These are phyloP conservation scores for Rhodotorula mucilaginosa DNA, from an alignment of 1,284 basidiomycete species.

Conservation along the genomic window DNA sequence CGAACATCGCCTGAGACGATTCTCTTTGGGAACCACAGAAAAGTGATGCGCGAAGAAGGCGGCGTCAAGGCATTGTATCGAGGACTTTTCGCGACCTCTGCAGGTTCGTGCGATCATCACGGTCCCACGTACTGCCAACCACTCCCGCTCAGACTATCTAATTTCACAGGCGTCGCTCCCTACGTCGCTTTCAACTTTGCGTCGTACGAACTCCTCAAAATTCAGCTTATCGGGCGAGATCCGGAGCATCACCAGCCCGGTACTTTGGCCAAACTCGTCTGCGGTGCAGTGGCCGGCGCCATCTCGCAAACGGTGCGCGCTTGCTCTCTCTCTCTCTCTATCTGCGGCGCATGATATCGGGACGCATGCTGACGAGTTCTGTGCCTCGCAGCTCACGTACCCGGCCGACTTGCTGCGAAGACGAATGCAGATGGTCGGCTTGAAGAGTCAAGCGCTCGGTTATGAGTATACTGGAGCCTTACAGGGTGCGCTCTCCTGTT, in stretches of 20 bases:
- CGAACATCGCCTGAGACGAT: too few species aligned
- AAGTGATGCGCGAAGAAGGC: slow-evolving; percentile 51
- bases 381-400: slow-evolving; percentile 65
- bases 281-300: slow-evolving; percentile 57
- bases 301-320: slow-evolving; percentile 70
- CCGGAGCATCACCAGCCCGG: slow-evolving; percentile 31
- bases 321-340: neutral
- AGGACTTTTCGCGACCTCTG: slow-evolving; percentile 48
- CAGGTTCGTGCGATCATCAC: slow-evolving; percentile 7
- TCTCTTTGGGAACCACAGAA: slow-evolving; percentile 6
- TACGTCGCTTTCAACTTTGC: slow-evolving; percentile 44
- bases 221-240: slow-evolving; percentile 22
- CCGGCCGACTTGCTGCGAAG: slow-evolving; percentile 90
- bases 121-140: neutral
- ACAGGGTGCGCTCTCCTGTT: slow-evolving; percentile 11
- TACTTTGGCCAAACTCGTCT: slow-evolving; percentile 49
- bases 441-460: slow-evolving; percentile 58
- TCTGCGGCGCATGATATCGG: neutral
- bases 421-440: slow-evolving; percentile 93
- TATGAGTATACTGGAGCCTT: slow-evolving; percentile 46
- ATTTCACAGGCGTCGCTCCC: slow-evolving; percentile 26
- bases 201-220: slow-evolving; percentile 43
- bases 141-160: neutral
- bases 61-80: slow-evolving; percentile 50
- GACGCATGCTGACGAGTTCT: neutral